These are phyloP conservation scores for Teratosphaeriaceae sp. DNA, from an alignment of 2,329 filamentous ascomycete genomes.

Conservation along the genomic window DNA sequence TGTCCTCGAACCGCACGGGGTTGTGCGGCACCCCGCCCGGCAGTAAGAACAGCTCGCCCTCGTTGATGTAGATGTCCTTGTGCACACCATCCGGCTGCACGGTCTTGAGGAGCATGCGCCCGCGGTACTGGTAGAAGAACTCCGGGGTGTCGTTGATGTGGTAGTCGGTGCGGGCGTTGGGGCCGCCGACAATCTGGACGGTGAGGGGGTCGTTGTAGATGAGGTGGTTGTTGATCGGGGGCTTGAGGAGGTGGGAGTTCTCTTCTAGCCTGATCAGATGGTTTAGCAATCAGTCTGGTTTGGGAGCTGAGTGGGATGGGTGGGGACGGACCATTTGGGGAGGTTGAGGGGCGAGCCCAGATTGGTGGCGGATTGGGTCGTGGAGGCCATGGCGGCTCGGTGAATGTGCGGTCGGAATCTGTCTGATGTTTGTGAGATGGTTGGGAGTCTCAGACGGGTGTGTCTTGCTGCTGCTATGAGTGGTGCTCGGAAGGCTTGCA, in stretches of 20 bases:
- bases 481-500: constrained; percentile 8
- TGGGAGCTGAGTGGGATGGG: neutral
- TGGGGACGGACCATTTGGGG: constrained; percentile 35
- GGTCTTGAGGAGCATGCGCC: constrained; percentile 88
- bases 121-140: constrained; percentile 96
- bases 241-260: constrained; percentile 87
- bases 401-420: constrained; percentile 4
- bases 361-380: constrained; percentile 1
- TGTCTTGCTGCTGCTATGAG: constrained; percentile 5
- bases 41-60: constrained; percentile 90
- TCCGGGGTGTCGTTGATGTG: constrained; percentile 96
- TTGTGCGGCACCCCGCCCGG: constrained; percentile 96
- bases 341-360: constrained; percentile 35
- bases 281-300: neutral
- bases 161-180: constrained; percentile 94
- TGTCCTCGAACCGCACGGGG: constrained; percentile 86
- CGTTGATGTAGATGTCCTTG: constrained; percentile 79
- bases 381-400: constrained; percentile 2
- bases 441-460: constrained; percentile 1
- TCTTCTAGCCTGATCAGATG: constrained; percentile 64
- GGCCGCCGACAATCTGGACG: constrained; percentile 92
- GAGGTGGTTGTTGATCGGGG: constrained; percentile 96
- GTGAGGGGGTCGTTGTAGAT: constrained; percentile 81
- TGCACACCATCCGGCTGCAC: constrained; percentile 64
- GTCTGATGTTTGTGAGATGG: neutral